phyloP scores from a whole-genome alignment of 768 basidiomycete genomes.

The Auricularia cornea region DNA sequence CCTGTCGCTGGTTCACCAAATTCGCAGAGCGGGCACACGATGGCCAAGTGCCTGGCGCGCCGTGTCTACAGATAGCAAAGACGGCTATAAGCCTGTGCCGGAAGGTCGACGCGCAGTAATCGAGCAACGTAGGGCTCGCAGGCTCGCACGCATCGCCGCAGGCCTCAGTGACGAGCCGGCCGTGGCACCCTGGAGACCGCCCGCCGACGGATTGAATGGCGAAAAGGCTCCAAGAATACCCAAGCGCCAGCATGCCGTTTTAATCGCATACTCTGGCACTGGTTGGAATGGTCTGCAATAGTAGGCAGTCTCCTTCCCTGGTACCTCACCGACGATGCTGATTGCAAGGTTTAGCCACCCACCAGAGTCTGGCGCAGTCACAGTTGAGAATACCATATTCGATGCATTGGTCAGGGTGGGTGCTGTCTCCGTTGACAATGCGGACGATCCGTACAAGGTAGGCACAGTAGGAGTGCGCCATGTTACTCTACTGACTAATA shows the following conservation, averaged over 20 bases:
- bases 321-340: neutral
- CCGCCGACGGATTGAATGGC: no score
- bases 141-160: no score
- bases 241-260: constrained; percentile 74
- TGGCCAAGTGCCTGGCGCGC: no score
- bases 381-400: constrained; percentile 91
- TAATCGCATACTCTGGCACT: constrained; percentile 87
- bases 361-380: constrained; percentile 65
- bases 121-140: no score
- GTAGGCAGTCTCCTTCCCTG: constrained; percentile 41
- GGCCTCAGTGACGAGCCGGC: no score
- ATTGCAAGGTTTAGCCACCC: neutral
- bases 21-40: no score
- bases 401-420: constrained; percentile 81
- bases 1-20: no score
- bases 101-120: no score
- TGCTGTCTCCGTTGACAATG: constrained; percentile 91
- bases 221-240: constrained; percentile 47
- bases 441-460: constrained; percentile 83
- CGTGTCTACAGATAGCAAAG: no score
- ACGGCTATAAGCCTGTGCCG: no score
- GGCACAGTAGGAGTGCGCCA: neutral
- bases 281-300: constrained; percentile 95
- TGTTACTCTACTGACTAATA: neutral
- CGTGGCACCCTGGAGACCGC: no score